Evolutionary conservation across 2,329 filamentous ascomycete genomes (phyloP).

Genomic region (Fusarium lateritium): DNA sequence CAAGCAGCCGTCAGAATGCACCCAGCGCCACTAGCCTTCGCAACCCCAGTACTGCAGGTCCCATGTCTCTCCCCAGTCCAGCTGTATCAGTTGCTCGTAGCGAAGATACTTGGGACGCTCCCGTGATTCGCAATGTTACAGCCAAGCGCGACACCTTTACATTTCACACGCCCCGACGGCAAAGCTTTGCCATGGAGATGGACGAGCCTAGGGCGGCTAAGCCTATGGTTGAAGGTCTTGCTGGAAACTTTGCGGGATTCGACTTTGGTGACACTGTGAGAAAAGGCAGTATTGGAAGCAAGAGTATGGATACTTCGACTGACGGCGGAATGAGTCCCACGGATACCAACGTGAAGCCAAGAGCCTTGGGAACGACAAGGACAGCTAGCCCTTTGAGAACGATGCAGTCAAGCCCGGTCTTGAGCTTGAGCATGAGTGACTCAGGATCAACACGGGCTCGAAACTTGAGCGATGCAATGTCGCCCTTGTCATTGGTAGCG

Average conservation of each 20-base stretch:
- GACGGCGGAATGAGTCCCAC: constrained; percentile 39
- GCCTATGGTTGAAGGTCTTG: constrained; percentile 53
- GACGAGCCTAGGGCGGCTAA: constrained; percentile 51
- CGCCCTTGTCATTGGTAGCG: constrained; percentile 41
- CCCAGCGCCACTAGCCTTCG: constrained; percentile 46
- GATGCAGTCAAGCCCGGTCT: constrained; percentile 47
- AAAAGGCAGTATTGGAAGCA: constrained; percentile 39
- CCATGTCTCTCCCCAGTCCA: constrained; percentile 60
- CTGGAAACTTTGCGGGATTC: constrained; percentile 57
- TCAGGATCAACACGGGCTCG: constrained; percentile 37
- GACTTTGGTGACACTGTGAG: constrained; percentile 56
- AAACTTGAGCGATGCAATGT: constrained; percentile 46
- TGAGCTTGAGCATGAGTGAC: constrained; percentile 42
- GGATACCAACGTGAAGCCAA: constrained; percentile 37
- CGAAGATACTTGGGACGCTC: constrained; percentile 57
- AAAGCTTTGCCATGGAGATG: constrained; percentile 65
- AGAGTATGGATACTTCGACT: constrained; percentile 34
- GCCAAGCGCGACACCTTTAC: constrained; percentile 67
- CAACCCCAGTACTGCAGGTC: constrained; percentile 48
- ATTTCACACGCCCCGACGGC: constrained; percentile 60
- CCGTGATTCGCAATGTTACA: constrained; percentile 63
- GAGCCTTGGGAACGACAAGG: constrained; percentile 32
- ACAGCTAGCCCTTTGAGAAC: constrained; percentile 46
- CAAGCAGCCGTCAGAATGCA: constrained; percentile 42
- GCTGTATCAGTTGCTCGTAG: constrained; percentile 58